Conservation (phyloP, 2,329 filamentous ascomycete genomes). For the Furcasterigmium sp. region DNA sequence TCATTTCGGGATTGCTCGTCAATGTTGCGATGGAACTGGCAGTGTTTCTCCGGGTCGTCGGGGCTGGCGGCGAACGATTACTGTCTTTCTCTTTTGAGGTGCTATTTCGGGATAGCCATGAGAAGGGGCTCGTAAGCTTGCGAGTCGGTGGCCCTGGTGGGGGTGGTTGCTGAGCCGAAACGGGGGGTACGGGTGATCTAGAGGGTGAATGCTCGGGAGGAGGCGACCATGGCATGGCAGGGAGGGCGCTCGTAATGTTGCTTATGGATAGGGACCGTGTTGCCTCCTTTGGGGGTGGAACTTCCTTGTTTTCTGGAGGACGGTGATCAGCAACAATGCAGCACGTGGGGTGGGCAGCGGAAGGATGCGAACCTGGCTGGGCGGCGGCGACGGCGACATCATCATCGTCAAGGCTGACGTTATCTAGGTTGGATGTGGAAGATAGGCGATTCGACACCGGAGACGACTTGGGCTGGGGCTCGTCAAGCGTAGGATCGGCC, state of each 20-base stretch:
- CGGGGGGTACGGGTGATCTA: constrained; percentile 36
- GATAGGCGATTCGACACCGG: constrained; percentile 39
- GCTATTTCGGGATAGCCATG: constrained; percentile 72
- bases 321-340: constrained; percentile 17
- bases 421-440: constrained; percentile 43
- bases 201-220: constrained; percentile 42
- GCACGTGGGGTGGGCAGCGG: background rate
- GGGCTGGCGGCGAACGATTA: constrained; percentile 43
- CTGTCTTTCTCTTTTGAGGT: constrained; percentile 50
- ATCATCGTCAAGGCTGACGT: constrained; percentile 65
- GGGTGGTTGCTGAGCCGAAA: constrained; percentile 21
- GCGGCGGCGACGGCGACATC: constrained; percentile 20
- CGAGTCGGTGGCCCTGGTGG: constrained; percentile 41
- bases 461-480: constrained; percentile 28
- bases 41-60: constrained; percentile 61
- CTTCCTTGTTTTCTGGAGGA: constrained; percentile 27
- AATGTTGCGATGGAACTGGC: constrained; percentile 74
- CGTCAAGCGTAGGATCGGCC: too few species aligned
- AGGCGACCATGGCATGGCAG: constrained; percentile 68
- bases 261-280: constrained; percentile 55
- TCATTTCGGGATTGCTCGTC: constrained; percentile 76
- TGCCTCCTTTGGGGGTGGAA: constrained; percentile 24
- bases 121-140: constrained; percentile 84
- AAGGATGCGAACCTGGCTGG: constrained; percentile 24
- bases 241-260: constrained; percentile 68